Evolutionary conservation across 306 rosid species (phyloP).

Genomic region (Argentina anserina): DNA sequence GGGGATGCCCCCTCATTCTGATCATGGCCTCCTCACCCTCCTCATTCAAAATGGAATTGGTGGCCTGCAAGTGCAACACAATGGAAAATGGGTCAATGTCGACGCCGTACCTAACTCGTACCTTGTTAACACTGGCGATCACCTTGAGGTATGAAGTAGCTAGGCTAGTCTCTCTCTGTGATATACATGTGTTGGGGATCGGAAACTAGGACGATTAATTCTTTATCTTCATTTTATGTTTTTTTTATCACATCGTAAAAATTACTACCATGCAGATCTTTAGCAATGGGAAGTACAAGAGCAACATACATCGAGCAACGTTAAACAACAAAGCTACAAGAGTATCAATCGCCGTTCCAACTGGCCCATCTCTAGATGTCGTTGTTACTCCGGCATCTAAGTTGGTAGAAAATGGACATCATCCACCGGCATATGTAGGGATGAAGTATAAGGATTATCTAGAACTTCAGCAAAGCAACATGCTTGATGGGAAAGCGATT

Average conservation of each 20-base stretch:
- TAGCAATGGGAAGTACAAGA: conserved; percentile 32
- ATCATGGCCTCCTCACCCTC: conserved; percentile 53
- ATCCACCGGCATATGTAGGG: conserved; percentile 16
- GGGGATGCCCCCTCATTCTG: conserved; percentile 76
- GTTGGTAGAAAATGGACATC: conserved; percentile 9
- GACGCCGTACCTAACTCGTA: conserved; percentile 42
- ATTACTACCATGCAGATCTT: conserved; percentile 20
- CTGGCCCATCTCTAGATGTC: conserved; percentile 23
- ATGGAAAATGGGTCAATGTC: conserved; percentile 57
- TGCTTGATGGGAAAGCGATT: conserved; percentile 13
- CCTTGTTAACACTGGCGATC: conserved; percentile 52
- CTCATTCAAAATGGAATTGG: conserved; percentile 50
- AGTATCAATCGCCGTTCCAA: conserved; percentile 12
- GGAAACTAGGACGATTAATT: neutral
- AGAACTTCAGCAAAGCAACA: conserved; percentile 28
- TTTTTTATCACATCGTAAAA: neutral
- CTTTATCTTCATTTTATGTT: neutral
- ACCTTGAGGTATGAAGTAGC: conserved; percentile 43
- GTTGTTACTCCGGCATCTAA: conserved; percentile 25
- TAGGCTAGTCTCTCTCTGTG: neutral
- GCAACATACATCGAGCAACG: conserved; percentile 26
- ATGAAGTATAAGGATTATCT: conserved; percentile 25
- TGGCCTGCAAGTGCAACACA: conserved; percentile 62
- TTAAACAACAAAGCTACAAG: conserved; percentile 20
- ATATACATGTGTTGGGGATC: neutral